Base-by-base conservation (phyloP, 2,329 filamentous ascomycete genomes). In the Tolypocladium tropicale region DNA sequence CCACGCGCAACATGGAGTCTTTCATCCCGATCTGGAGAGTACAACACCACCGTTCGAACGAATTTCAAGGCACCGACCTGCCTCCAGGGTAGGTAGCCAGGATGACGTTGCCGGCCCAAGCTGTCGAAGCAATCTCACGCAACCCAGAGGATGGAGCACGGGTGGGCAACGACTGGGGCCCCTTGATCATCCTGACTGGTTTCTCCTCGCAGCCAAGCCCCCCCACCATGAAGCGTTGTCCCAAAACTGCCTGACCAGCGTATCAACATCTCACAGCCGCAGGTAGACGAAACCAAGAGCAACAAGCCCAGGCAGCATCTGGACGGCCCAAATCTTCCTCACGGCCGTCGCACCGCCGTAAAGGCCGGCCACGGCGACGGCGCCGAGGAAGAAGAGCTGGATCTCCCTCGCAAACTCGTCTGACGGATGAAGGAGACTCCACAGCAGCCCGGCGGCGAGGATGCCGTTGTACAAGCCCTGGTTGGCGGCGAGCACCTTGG, bases 401-500 rank as follows among this genome's bases (percentile, higher is more conserved):
- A 80, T 67, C 65, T 80, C 74, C 4, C 55, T 60, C 18, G 69
- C 71, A 57, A 80, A 73, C 39, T 66, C 71, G 7, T 67, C 55
- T 6, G 70, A 68, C 1, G 77, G 75, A 61, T 80, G 76, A 4
- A 67, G n/a, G n/a, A 78, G 59, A 3, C 73, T 71, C 77, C 77
- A 80, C 30, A 67, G 57, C 2, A 80, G 64, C 0, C 77, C 77
- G 1, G 76, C 76, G 3, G 76, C 73, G n/a, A 80, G 68, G 55
- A 80, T 78, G 46, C 77, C 77, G 62, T 80, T 80, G 67, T 80
- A 80, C 6, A 80, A 68, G 23, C 77, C 77, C 62, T 79, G 77
- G 64, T 79, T 80, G 54, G 74, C 74, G 51, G 75, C 77, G 37
- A 80, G 67, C 4, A 67, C 61, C 58, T 70, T 72, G 4, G 75